Conservation (phyloP, 2,329 filamentous ascomycete genomes). For the Fusarium musae region DNA sequence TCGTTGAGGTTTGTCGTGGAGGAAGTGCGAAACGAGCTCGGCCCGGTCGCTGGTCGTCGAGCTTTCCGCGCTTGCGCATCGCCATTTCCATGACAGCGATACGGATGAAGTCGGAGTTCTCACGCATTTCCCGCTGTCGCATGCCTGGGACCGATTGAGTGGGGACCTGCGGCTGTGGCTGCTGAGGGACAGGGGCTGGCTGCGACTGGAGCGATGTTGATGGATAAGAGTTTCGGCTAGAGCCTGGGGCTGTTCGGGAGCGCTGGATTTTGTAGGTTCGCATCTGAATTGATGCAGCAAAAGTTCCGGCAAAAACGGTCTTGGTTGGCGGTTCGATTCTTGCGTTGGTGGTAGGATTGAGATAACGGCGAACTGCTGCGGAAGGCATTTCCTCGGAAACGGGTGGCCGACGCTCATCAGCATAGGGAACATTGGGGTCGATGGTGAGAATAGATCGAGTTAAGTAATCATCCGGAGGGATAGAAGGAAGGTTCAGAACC, state of each 20-base stretch:
- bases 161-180: conserved; percentile 48
- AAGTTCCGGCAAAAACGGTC: conserved; percentile 53
- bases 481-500: conserved; percentile 69
- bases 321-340: conserved; percentile 48
- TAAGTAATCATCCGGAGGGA: conserved; percentile 73
- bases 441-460: conserved; percentile 75
- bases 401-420: conserved; percentile 73
- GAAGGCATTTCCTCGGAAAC: conserved; percentile 72
- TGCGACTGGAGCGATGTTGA: conserved; percentile 45
- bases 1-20: conserved; percentile 65
- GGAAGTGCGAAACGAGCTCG: conserved; percentile 76
- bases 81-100: conserved; percentile 79
- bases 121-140: conserved; percentile 74
- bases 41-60: conserved; percentile 73
- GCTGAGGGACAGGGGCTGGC: conserved; percentile 46
- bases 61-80: conserved; percentile 74
- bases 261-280: conserved; percentile 73
- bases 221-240: conserved; percentile 48
- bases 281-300: conserved; percentile 77
- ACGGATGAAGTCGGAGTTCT: conserved; percentile 77
- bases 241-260: conserved; percentile 53
- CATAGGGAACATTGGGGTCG: conserved; percentile 73
- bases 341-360: conserved; percentile 68
- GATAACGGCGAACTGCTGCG: conserved; percentile 72
- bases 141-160: conserved; percentile 56